phyloP scores from a whole-genome alignment of 129 eudicot genomes.

The Flaveria linearis region DNA sequence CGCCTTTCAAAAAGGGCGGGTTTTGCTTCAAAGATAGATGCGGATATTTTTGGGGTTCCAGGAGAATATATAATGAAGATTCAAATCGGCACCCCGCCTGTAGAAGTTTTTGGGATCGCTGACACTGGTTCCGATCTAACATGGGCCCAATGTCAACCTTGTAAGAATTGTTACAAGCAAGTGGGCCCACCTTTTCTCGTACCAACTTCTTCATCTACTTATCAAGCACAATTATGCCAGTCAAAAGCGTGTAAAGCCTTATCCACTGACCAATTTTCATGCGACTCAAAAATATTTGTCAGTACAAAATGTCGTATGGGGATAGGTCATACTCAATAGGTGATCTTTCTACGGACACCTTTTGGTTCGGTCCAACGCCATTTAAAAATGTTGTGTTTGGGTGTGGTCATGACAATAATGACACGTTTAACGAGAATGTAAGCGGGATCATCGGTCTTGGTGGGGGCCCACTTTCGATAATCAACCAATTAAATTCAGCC shows the following conservation, averaged over 20 bases:
- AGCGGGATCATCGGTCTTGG: slow-evolving; percentile 80
- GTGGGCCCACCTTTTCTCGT: slow-evolving; percentile 45
- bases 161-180: slow-evolving; percentile 57
- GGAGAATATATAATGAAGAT: slow-evolving; percentile 63
- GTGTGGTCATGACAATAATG: slow-evolving; percentile 54
- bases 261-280: neutral
- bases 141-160: slow-evolving; percentile 72
- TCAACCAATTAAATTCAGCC: slow-evolving; percentile 35
- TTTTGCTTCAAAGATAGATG: slow-evolving; percentile 14
- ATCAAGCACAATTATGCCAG: slow-evolving; percentile 39
- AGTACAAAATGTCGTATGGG: slow-evolving; percentile 37
- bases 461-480: slow-evolving; percentile 55
- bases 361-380: slow-evolving; percentile 34
- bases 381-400: slow-evolving; percentile 54
- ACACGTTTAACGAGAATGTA: slow-evolving; percentile 25
- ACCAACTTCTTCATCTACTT: slow-evolving; percentile 47
- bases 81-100: slow-evolving; percentile 64
- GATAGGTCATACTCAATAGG: slow-evolving; percentile 50
- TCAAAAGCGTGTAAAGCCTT: slow-evolving; percentile 38
- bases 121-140: slow-evolving; percentile 77
- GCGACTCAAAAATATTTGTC: slow-evolving; percentile 34
- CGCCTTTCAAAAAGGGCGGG: neutral
- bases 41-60: slow-evolving; percentile 6
- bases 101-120: slow-evolving; percentile 40
- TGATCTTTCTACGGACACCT: slow-evolving; percentile 46